Percentiles rank a stretch among this genome's conserved stretches.
Evolutionary conservation across 768 basidiomycete genomes (phyloP).

Genomic region (Termitomyces sp.): DNA sequence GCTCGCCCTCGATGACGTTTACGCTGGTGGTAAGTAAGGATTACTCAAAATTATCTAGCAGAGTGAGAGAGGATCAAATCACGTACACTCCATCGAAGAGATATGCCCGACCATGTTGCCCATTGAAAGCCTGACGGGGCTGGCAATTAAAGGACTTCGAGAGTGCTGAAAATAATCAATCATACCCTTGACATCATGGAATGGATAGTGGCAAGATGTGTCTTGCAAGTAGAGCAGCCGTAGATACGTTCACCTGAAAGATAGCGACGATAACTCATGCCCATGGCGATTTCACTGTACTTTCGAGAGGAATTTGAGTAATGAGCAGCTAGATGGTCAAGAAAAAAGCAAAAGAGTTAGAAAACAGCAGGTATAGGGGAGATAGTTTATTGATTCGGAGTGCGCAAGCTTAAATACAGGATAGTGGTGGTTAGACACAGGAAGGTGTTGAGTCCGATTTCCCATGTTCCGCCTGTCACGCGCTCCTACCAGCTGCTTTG

Average conservation of each 20-base stretch:
- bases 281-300: conserved; percentile 44
- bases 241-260: conserved; percentile 82
- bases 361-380: background rate
- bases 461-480: conserved; percentile 16
- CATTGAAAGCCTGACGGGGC: conserved; percentile 78
- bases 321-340: background rate
- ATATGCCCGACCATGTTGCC: conserved; percentile 93
- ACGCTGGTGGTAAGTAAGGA: conserved; percentile 46
- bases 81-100: conserved; percentile 92
- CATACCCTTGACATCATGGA: conserved; percentile 83
- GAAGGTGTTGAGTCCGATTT: conserved; percentile 5
- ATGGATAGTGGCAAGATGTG: conserved; percentile 87
- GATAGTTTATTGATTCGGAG: conserved; percentile 11
- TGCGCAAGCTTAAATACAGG: conserved; percentile 19
- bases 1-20: conserved; percentile 86
- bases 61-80: background rate
- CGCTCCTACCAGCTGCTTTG: background rate
- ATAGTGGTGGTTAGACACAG: conserved; percentile 11
- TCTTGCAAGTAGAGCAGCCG: conserved; percentile 81
- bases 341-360: background rate
- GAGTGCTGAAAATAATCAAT: background rate
- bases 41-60: conserved; percentile 5
- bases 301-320: conserved; percentile 3
- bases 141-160: conserved; percentile 12
- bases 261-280: conserved; percentile 86